Evolutionary conservation across 768 basidiomycete genomes (phyloP), one percentile per base, ranked within the genome.

Genomic region (Calocera cornea): DNA sequence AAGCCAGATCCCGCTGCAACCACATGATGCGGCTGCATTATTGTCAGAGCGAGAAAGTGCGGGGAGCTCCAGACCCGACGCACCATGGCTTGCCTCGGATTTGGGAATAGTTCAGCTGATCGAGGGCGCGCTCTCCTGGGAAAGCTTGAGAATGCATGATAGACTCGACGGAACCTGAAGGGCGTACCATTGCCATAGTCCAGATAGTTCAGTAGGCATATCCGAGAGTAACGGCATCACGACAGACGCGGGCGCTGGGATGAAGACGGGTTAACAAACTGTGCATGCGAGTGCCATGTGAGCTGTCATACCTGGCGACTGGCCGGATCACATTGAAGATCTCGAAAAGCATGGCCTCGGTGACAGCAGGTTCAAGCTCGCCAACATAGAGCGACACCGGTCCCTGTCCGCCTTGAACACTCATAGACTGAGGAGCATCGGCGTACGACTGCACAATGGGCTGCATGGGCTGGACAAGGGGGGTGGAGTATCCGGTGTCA

Each of bases 321-420:
- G 95, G 97, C 65, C 97, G 97, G 79, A 98, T 93, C 92, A 98
- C 95, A 78, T 97, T 97, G 84, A 99, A 99, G 78, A 99, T 98
- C 83, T 99, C 97, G 76, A 98, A 99, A 66, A 99, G 86, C 93
- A 97, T 97, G 68, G 97, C 95, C 83, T 99, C 97, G 40, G 95
- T 92, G 79, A 99, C 97, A 71, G 91, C 89, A 73, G 91, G 88
- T 80, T 98, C 97, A 72, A 99, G 89, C 81, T 99, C 97, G 68
- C 97, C 97, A 70, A 99, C 97, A 80, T 99, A 99, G 73, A 99
- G 90, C 68, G 94, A 97, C 22, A 60, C 54, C 27, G 49, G 76
- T 75, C 63, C 73, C 73, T 41, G 74, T 19, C 27, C 54, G 10
- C 54, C 54, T 22, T 60, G 54, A 10, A 27, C 54, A 60, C 54